Base-by-base conservation (phyloP, 495 filamentous ascomycete species). In the Neurospora sp. region DNA sequence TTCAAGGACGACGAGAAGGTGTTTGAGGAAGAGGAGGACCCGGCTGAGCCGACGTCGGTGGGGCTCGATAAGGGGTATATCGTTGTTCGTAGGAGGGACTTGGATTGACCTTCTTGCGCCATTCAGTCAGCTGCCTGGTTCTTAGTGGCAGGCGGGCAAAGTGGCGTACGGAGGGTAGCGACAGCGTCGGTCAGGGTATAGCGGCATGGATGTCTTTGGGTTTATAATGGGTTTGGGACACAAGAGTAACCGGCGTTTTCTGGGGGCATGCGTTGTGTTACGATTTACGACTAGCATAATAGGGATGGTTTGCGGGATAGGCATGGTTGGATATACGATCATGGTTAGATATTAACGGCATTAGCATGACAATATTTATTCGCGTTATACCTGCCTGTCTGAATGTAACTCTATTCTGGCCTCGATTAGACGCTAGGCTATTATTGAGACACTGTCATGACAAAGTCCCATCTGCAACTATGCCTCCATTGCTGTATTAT, bases 11-110 rank as follows among this genome's bases (percentile, higher is more conserved):
- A 85, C 74, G 80, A 83, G 1, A 74, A 76, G 16, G 74, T 78
- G 18, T 83, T 80, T 48, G 81, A 82, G 68, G 84, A 86, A 74
- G 84, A 86, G 74, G 74, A 71, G 1, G 84, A 81, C 53, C 53
- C 53, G 53, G 22, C 53, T 0, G 80, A 84, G 48, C 80, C 83
- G 20, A 69, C 72, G 0, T 70, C 80, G 5, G 6, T 14, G 8
- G 53, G 22, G 22, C 75, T 86, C 27, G 80, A 83, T 66, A 79
- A 81, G 68, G 84, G 84, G 3, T 86, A 85, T 69, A 81, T 86
- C 31, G 81, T 86, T 5, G 84, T 86, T 5, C 77, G 84, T 8
- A 76, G 77, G 72, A 80, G 72, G 48, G 84, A 86, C 72, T 71
- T 86, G 70, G 82, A 85, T 14, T 85, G 76, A 53, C 12, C 12